Base-by-base conservation (phyloP, 192 early-diverging fungal genomes). In the Coemansia biformis region DNA sequence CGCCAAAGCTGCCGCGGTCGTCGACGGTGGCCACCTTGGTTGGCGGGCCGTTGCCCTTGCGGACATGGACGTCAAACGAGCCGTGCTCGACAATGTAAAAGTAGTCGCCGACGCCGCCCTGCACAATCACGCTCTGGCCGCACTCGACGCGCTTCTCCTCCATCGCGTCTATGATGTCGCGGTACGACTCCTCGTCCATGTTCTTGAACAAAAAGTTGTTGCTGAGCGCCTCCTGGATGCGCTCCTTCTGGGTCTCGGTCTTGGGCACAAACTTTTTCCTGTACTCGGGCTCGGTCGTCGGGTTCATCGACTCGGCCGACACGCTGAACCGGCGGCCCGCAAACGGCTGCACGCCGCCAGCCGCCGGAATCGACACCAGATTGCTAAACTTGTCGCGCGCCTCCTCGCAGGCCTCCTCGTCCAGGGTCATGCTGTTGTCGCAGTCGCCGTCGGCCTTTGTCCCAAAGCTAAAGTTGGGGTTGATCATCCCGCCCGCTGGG, bases 41-140 rank as follows among this genome's bases (percentile, higher is more conserved):
- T 5, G 86, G 77, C 2, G 81, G 60, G 6, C 71, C 77, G 13
- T 79, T 68, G 50, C 55, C 69, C 51, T 86, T 84, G 34, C 78
- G 65, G 14, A 97, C 88, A 78, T 83, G 93, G 24, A 92, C 86
- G 46, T 99, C 93, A 64, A 97, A 81, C 5, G 84, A 81, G 48
- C 96, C 96, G 24, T 77, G 80, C 72, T 99, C 93, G n/a, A 97
- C 93, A 8, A 94, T 87, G 60, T 99, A 99, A 59, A 96, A 99
- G 77, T 79, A 99, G 68, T 99, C 96, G 36, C 93, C 96, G 5
- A 95, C 89, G 23, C 81, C 92, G 36, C 96, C 96, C 63, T 99
- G 96, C 36, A 80, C 82, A 54, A 99, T 96, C 26, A 99, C 78
- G 37, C 63, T 80, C 58, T 89, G 86, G 22, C 81, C 83, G 13